phyloP scores from a whole-genome alignment of 1,284 basidiomycete genomes.

The Sporisorium scitamineum region DNA sequence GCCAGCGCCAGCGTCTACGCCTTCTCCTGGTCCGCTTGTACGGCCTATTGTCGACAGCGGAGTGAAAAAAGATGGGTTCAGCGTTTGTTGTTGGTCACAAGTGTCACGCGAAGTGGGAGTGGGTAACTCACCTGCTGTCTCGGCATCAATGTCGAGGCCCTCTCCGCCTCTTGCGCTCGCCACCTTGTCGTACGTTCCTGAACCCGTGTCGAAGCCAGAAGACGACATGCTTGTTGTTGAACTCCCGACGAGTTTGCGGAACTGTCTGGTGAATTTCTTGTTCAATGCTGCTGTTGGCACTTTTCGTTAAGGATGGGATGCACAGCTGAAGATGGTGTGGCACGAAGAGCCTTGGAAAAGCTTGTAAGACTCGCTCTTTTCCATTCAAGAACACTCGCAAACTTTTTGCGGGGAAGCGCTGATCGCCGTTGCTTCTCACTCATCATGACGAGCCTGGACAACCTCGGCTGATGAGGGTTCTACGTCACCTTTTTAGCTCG shows the following conservation, averaged over 20 bases:
- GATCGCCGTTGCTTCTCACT: background rate
- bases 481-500: background rate
- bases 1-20: slow-evolving; percentile 15
- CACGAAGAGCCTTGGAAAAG: background rate
- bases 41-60: slow-evolving; percentile 9
- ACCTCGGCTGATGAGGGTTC: slow-evolving; percentile 6
- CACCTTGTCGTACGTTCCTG: slow-evolving; percentile 19
- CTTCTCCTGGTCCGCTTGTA: slow-evolving; percentile 13
- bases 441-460: background rate
- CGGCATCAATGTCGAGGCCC: slow-evolving; percentile 24
- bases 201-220: slow-evolving; percentile 25
- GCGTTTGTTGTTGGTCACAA: background rate
- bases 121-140: slow-evolving; percentile 20
- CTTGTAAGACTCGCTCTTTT: no score
- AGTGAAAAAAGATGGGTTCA: background rate
- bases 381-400: no score
- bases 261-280: no score
- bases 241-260: background rate
- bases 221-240: slow-evolving; percentile 6
- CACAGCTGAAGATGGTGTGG: background rate
- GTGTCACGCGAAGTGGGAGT: background rate
- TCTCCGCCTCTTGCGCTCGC: slow-evolving; percentile 16
- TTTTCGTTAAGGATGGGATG: background rate
- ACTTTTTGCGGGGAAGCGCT: background rate
- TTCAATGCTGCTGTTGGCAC: background rate